phyloP scores from a whole-genome alignment of 2,329 filamentous ascomycete species.

The Chrysosporium queenslandicum region DNA sequence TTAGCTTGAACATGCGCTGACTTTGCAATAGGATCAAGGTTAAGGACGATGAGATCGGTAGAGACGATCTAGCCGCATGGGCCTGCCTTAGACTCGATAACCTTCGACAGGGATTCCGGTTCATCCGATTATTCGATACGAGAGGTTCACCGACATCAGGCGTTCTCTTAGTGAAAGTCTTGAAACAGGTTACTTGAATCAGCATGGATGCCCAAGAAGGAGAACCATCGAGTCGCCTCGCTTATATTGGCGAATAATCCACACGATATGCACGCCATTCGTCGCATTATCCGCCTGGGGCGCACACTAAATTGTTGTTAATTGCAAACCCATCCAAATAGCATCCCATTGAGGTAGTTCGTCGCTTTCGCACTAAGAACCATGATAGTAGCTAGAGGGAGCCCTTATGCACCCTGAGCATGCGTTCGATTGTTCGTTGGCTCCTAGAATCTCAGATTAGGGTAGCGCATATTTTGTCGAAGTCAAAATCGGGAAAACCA shows the following conservation, averaged over 20 bases:
- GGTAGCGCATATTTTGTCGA: neutral
- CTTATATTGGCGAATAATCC: slow-evolving; percentile 22
- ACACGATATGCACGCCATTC: neutral
- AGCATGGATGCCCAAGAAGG: slow-evolving; percentile 29
- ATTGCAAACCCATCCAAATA: no score
- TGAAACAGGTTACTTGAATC: slow-evolving; percentile 41
- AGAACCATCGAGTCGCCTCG: slow-evolving; percentile 39
- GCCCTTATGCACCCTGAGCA: neutral
- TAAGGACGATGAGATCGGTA: slow-evolving; percentile 72
- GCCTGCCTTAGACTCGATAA: slow-evolving; percentile 78
- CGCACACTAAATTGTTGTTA: neutral
- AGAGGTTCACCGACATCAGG: slow-evolving; percentile 58
- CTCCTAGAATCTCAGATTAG: neutral
- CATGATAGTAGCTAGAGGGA: neutral
- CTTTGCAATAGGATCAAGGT: slow-evolving; percentile 60
- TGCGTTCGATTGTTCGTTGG: neutral
- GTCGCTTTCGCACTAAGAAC: neutral
- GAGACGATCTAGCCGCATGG: slow-evolving; percentile 76
- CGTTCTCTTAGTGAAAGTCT: slow-evolving; percentile 62
- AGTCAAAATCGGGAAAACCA: neutral
- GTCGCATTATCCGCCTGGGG: slow-evolving; percentile 3
- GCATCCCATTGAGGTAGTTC: neutral
- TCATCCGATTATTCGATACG: slow-evolving; percentile 64
- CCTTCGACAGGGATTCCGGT: slow-evolving; percentile 62
- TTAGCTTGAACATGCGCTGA: slow-evolving; percentile 1